Conservation (phyloP, 1,284 basidiomycete genomes). For the Dichomitus squalens region DNA sequence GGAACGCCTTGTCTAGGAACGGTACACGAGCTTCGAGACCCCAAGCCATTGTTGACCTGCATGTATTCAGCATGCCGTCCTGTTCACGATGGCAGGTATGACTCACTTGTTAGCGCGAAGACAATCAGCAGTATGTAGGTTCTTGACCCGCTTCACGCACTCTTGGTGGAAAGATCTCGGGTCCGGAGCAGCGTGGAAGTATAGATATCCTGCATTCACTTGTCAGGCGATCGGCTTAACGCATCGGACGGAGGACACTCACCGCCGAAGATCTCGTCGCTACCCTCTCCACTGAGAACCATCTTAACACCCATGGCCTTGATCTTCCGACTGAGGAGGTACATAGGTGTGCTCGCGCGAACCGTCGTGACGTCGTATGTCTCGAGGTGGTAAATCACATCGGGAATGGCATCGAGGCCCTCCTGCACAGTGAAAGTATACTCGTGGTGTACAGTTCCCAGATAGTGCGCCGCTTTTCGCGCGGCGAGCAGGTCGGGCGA, state of each 20-base stretch:
- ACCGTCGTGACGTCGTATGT: conserved; percentile 99
- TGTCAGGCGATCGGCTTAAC: background rate
- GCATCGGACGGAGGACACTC: conserved; percentile 24
- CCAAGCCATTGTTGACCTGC: conserved; percentile 98
- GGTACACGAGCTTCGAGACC: conserved; percentile 98
- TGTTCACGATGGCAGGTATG: background rate
- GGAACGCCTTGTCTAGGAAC: conserved; percentile 97
- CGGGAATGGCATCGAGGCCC: conserved; percentile 95
- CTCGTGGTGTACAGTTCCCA: conserved; percentile 97
- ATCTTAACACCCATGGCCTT: conserved; percentile 99
- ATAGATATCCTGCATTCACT: conserved; percentile 80
- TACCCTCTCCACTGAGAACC: conserved; percentile 98
- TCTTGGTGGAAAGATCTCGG: conserved; percentile 93
- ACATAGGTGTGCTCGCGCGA: conserved; percentile 97
- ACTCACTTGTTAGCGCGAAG: conserved; percentile 95
- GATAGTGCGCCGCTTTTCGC: conserved; percentile 89
- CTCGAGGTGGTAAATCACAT: conserved; percentile 98
- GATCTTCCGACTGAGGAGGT: conserved; percentile 96
- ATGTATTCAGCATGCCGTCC: background rate
- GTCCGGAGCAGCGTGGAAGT: conserved; percentile 99
- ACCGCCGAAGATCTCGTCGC: conserved; percentile 98
- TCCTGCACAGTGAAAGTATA: conserved; percentile 99
- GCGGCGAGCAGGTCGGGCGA: conserved; percentile 97
- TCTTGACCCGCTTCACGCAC: conserved; percentile 93
- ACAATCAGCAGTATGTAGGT: conserved; percentile 97